Evolutionary conservation across 2,329 filamentous ascomycete genomes (phyloP).

Genomic region (Alternaria novae-zelandiae): DNA sequence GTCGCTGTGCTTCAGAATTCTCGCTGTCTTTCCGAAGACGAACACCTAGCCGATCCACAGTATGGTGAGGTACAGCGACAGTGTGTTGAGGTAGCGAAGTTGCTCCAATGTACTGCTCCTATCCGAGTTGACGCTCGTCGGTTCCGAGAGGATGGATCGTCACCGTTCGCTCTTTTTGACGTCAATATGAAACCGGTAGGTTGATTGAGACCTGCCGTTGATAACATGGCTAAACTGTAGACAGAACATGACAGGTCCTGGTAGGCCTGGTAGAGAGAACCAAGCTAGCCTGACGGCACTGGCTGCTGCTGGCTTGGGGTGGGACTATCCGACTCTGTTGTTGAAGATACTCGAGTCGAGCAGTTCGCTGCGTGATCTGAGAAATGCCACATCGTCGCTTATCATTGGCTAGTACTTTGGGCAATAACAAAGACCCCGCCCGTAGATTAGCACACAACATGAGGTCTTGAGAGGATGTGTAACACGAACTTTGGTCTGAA

Average conservation of each 20-base stretch:
- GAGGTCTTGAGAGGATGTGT: no score
- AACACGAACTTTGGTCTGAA: no score
- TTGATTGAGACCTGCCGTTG: fast-evolving
- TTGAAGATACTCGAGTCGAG: neutral
- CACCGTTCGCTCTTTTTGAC: neutral
- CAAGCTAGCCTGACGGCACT: neutral
- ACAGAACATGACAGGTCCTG: neutral
- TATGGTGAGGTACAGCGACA: neutral
- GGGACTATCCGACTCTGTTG: neutral
- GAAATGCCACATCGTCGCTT: neutral
- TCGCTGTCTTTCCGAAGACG: neutral
- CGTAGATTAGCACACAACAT: no score
- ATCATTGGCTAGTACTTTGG: neutral
- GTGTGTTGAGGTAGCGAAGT: neutral
- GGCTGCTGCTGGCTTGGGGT: neutral
- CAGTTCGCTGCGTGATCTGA: neutral
- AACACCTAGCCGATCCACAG: fast-evolving
- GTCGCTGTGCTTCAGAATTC: neutral
- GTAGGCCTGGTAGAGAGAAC: neutral
- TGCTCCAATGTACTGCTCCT: neutral
- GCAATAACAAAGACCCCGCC: no score
- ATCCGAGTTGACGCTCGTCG: neutral
- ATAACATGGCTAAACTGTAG: neutral
- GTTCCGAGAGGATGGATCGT: neutral
- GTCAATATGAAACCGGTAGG: neutral